Evolutionary conservation across 1,284 basidiomycete species (phyloP).

Genomic region (Cryptococcus amylolentus): DNA sequence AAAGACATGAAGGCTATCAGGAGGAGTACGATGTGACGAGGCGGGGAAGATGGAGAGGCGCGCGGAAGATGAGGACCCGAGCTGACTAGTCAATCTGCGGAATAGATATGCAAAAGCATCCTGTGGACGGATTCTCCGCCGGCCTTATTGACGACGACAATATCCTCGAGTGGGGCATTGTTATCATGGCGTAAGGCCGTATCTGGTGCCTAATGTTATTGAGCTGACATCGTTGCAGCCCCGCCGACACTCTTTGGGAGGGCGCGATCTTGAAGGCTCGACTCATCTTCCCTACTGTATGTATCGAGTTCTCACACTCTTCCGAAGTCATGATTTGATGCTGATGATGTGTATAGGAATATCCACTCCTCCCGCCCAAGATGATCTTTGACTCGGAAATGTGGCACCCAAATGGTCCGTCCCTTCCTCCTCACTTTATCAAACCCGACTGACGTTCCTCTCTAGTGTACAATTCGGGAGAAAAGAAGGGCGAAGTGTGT

Average conservation of each 20-base stretch:
- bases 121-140: constrained; percentile 91
- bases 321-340: background rate
- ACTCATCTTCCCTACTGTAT: constrained; percentile 70
- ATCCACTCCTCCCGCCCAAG: constrained; percentile 87
- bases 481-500: constrained; percentile 85
- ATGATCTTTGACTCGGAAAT: constrained; percentile 93
- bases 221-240: constrained; percentile 53
- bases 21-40: too few relatives aligned
- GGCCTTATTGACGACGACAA: constrained; percentile 91
- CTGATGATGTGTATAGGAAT: constrained; percentile 56
- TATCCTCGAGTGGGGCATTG: constrained; percentile 88
- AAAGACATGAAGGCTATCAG: background rate
- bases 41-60: too few relatives aligned
- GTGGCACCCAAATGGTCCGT: constrained; percentile 98
- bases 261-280: constrained; percentile 88
- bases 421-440: background rate
- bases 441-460: background rate
- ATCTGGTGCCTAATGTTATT: background rate
- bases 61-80: background rate
- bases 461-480: constrained; percentile 84
- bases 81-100: background rate
- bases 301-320: constrained; percentile 17
- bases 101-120: constrained; percentile 75
- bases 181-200: constrained; percentile 77
- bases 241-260: constrained; percentile 86